Evolutionary conservation across 2,329 filamentous ascomycete species (phyloP).

Genomic region (Chaetomiaceae sp.): DNA sequence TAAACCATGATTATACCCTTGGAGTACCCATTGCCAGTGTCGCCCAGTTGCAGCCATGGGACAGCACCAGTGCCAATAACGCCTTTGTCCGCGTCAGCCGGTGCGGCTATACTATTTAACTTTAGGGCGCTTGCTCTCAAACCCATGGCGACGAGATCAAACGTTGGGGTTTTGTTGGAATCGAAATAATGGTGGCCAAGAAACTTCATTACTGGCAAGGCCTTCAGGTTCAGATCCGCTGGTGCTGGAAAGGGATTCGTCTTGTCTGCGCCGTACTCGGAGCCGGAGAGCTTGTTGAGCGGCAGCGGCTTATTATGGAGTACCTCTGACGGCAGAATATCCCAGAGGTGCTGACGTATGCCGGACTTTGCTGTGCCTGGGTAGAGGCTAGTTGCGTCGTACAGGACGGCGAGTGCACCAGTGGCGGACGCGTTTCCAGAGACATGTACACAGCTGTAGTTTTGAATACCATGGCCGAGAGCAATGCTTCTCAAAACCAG

Average conservation of each 20-base stretch:
- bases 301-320: conserved; percentile 40
- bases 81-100: conserved; percentile 41
- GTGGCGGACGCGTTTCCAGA: conserved; percentile 29
- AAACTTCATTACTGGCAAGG: conserved; percentile 34
- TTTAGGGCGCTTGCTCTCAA: conserved; percentile 40
- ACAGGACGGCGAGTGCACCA: conserved; percentile 55
- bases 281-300: conserved; percentile 37
- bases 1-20: conserved; percentile 41
- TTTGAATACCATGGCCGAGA: conserved; percentile 60
- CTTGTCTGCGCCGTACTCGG: conserved; percentile 37
- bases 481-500: conserved; percentile 47
- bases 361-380: conserved; percentile 36
- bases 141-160: conserved; percentile 43
- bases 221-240: conserved; percentile 33
- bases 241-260: conserved; percentile 40
- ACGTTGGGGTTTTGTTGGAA: conserved; percentile 47
- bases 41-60: conserved; percentile 45
- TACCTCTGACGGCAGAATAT: conserved; percentile 34
- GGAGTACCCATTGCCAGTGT: conserved; percentile 31
- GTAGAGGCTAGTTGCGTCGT: conserved; percentile 50
- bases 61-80: conserved; percentile 46
- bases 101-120: conserved; percentile 48
- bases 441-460: conserved; percentile 53
- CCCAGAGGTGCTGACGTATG: conserved; percentile 35
- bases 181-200: conserved; percentile 66